Conservation (phyloP, 306 rosid species). For the Notholithocarpus densiflorus region DNA sequence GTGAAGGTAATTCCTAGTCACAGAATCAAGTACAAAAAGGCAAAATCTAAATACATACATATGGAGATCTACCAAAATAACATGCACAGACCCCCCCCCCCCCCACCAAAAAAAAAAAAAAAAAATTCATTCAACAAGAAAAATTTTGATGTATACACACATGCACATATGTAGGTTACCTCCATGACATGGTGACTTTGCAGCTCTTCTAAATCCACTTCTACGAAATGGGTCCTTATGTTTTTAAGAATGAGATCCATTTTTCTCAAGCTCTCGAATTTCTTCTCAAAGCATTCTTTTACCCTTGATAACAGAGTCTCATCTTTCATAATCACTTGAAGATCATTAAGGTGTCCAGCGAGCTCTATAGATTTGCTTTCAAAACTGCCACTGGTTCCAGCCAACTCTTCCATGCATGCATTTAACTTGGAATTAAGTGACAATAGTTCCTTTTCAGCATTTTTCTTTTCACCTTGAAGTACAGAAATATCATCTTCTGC, state of each 20-base stretch:
- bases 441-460: constrained; percentile 65
- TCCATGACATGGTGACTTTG: constrained; percentile 36
- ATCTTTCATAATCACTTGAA: constrained; percentile 65
- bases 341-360: constrained; percentile 55
- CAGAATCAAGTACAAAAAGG: neutral
- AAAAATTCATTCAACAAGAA: neutral
- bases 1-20: neutral
- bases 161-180: constrained; percentile 45
- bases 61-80: neutral
- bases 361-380: constrained; percentile 60
- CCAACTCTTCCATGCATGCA: constrained; percentile 64
- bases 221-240: constrained; percentile 41
- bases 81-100: neutral
- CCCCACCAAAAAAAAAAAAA: neutral
- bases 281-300: constrained; percentile 59
- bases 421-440: constrained; percentile 63
- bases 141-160: neutral
- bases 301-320: constrained; percentile 42
- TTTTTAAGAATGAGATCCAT: constrained; percentile 54
- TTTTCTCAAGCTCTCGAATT: constrained; percentile 53
- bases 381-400: constrained; percentile 57
- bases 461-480: constrained; percentile 55
- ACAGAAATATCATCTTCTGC: constrained; percentile 59
- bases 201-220: constrained; percentile 41
- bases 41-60: neutral